Conservation (phyloP, 257 asterid species). For the Datura wrightii region DNA sequence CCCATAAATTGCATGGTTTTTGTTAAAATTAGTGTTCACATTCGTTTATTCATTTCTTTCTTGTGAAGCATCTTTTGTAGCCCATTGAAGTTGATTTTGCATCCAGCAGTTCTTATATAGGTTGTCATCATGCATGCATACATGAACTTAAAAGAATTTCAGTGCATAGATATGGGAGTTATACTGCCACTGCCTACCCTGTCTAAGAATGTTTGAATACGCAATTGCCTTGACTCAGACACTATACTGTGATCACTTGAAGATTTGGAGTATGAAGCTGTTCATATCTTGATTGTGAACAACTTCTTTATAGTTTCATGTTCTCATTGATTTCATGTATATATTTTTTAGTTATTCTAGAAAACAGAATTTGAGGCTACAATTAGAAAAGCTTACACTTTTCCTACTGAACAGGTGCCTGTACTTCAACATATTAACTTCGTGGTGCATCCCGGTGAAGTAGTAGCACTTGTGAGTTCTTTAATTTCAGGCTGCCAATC, state of each 20-base stretch:
- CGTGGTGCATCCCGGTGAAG: constrained; percentile 80
- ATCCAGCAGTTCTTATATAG: constrained; percentile 17
- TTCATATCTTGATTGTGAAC: constrained; percentile 7
- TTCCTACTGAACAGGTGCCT: constrained; percentile 62
- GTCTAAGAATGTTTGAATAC: constrained; percentile 12
- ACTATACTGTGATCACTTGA: constrained; percentile 16
- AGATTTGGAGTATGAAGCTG: constrained; percentile 6
- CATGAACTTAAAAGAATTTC: background rate
- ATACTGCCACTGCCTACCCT: background rate
- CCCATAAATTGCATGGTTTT: background rate
- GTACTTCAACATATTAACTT: constrained; percentile 70
- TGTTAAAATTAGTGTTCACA: background rate
- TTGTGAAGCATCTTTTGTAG: constrained; percentile 1
- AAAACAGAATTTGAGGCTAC: constrained; percentile 1
- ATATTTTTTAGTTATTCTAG: background rate
- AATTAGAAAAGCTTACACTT: constrained; percentile 28
- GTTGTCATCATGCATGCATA: constrained; percentile 17
- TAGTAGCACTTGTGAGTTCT: constrained; percentile 86
- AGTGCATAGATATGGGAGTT: background rate
- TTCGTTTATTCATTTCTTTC: constrained; percentile 15
- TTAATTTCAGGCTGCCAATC: background rate
- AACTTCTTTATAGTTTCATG: constrained; percentile 24
- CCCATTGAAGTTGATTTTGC: background rate
- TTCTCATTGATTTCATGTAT: background rate
- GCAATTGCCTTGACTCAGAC: constrained; percentile 6